A percentile compares a stretch with the other conserved stretches of the same genome.
These are phyloP conservation scores for Dovyalis caffra DNA, from an alignment of 345 rosid species.

Conservation along the genomic window DNA sequence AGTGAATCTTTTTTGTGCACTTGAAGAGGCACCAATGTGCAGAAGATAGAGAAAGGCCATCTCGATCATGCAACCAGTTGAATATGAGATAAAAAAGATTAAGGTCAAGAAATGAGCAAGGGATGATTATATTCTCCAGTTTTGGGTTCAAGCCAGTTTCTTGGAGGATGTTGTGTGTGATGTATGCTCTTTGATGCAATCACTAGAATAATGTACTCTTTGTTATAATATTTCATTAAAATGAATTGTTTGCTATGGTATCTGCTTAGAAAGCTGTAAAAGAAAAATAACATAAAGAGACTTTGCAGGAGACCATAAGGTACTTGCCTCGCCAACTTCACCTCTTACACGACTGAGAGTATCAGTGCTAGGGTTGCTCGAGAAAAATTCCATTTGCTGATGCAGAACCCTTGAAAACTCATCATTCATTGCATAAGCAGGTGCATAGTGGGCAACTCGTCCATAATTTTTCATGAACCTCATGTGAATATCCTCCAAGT, in stretches of 20 bases:
- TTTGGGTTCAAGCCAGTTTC: background rate
- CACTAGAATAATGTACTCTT: background rate
- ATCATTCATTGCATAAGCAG: constrained; percentile 97
- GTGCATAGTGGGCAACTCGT: constrained; percentile 73
- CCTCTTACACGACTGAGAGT: constrained; percentile 89
- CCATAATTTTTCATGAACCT: constrained; percentile 97
- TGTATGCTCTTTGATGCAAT: background rate
- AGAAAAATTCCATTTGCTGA: constrained; percentile 98
- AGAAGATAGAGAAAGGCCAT: background rate
- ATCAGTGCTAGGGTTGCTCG: constrained; percentile 85
- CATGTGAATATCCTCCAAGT: constrained; percentile 94
- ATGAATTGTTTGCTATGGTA: background rate
- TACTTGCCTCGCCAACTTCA: constrained; percentile 86
- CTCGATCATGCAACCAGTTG: background rate
- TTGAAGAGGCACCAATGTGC: background rate
- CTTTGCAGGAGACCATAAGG: constrained; percentile 1
- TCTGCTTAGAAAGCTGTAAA: background rate
- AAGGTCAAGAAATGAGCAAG: background rate
- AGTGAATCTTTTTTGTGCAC: background rate
- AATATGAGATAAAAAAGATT: background rate
- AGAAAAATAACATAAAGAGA: background rate
- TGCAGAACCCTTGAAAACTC: constrained; percentile 98
- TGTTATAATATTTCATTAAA: background rate
- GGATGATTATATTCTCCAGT: background rate
- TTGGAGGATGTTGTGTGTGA: background rate